Base-by-base conservation (phyloP, 2,329 filamentous ascomycete species). In the Phyllachora maydis region DNA sequence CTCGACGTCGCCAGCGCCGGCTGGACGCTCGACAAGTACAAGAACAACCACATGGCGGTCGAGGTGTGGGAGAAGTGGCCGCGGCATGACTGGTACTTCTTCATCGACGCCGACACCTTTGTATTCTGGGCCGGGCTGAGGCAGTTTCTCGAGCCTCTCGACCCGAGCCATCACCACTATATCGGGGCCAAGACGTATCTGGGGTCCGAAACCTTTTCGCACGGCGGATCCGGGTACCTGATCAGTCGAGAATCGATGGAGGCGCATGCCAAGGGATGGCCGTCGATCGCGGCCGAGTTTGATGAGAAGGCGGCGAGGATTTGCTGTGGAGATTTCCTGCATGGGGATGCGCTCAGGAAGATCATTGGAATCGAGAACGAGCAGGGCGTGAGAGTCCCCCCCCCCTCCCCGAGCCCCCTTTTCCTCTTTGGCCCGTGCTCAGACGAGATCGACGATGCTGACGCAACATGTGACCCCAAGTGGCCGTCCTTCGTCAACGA, bases 11-110 rank as follows among this genome's bases (percentile, higher is more conserved):
- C 36, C 17, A 18, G 34, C n/a, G 42, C 51, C 12, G 50, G 49
- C 2, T 67, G 62, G 64, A 49, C 45, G n/a, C 39, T 69, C 19
- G 64, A 69, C 45, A 67, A 65, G 43, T 69, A 65, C 45, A 69
- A 69, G 41, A 66, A 65, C 37, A 46, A 65, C 21, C 62, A 65
- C 36, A 65, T 67, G 37, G 54, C 61, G 8, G 54, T 64, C 39
- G 60, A 63, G 42, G 41, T 56, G 1, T 66, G 54, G 33, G 35
- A 42, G 13, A 41, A 57, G 40, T 50, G 54, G 6, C 61, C 62
- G 7, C 35, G 49, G 26, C 54, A 55, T 26, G 56, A 65, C 32
- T 69, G 64, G 63, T 69, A 65, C 34, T 37, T 68, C 9, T 67
- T 63, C 30, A 49, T 67, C 30, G 63, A 68, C 24, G 58, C 59